Base-by-base conservation (phyloP, 1,284 basidiomycete genomes). In the Chondrostereum purpureum region DNA sequence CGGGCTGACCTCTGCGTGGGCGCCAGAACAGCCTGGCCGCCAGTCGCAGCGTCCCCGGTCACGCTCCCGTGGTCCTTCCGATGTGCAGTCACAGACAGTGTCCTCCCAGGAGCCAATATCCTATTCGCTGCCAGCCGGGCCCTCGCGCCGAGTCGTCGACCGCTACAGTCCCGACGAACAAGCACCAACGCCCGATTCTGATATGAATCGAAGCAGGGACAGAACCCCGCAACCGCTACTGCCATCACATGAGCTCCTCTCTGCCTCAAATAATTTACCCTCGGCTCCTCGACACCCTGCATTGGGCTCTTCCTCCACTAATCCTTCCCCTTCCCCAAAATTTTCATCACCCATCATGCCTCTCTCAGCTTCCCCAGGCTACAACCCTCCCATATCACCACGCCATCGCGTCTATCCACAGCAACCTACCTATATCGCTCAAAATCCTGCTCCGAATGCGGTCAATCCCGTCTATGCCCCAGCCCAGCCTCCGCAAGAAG, bases 391-490 rank as follows among this genome's bases (percentile, higher is more conserved):
- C 23, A 70, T 86, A 35, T 78, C 85, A 3, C 70, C 80, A 0
- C 82, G 70, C 43, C 76, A 78, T 43, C 77, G 84, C 45, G 83
- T 74, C 3, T 80, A 75, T 57, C 72, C 83, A 1, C 84, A 86
- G 49, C 84, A 85, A 48, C 84, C 85, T 6, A 88, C 80, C 0
- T 88, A 80, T 52, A 78, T 87, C 54, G 84, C 75, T 2, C 78
- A 82, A 31, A 61, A 69, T 1, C 65, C 75, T 5, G 58, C 75
- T 1, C 73, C 74, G 13, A 74, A 71, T 43, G 70, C 79, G 43
- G 69, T 80, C 43, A 79, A 80, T 47, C 75, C 81, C 12, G 68
- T 78, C 17, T 78, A 77, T 56, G 69, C 75, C 10, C 73, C 77
- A 23, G 68, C 72, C 36, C 67, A 62, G 55, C 68, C 57, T 43